These are phyloP conservation scores for Gyrodon lividus DNA, from an alignment of 768 basidiomycete species.

Conservation along the genomic window DNA sequence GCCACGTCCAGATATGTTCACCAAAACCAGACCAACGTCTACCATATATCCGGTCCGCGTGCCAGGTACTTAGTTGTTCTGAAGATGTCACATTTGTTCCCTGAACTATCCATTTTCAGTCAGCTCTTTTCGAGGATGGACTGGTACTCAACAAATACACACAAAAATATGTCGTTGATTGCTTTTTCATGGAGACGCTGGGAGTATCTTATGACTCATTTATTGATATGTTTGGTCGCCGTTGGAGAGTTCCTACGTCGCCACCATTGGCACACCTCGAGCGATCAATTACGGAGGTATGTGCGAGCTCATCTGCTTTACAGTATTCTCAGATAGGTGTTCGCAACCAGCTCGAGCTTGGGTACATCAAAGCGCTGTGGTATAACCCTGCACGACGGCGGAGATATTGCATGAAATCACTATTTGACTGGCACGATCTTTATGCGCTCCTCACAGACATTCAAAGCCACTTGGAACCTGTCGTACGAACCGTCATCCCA, in stretches of 20 bases:
- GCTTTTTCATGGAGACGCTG: conserved; percentile 62
- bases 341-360: conserved; percentile 49
- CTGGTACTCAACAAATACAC: conserved; percentile 51
- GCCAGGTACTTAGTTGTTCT: conserved; percentile 47
- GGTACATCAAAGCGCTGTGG: conserved; percentile 62
- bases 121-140: conserved; percentile 55
- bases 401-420: conserved; percentile 59
- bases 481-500: conserved; percentile 4
- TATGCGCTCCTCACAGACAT: conserved; percentile 46
- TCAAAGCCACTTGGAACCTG: conserved; percentile 14
- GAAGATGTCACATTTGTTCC: background rate
- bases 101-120: conserved; percentile 36
- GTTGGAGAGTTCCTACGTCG: conserved; percentile 38
- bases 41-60: conserved; percentile 63
- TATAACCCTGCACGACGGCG: conserved; percentile 67
- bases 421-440: conserved; percentile 64
- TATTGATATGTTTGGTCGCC: conserved; percentile 34
- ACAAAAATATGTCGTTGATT: conserved; percentile 56
- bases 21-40: conserved; percentile 38
- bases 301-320: background rate
- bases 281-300: conserved; percentile 37
- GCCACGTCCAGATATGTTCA: conserved; percentile 49
- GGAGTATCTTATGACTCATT: conserved; percentile 54
- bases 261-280: conserved; percentile 44
- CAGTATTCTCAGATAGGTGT: background rate